Evolutionary conservation across 352 stramenopile genomes (phyloP), one percentile per base, ranked within the genome.

Genomic region (Globisporangium sylvaticum): DNA sequence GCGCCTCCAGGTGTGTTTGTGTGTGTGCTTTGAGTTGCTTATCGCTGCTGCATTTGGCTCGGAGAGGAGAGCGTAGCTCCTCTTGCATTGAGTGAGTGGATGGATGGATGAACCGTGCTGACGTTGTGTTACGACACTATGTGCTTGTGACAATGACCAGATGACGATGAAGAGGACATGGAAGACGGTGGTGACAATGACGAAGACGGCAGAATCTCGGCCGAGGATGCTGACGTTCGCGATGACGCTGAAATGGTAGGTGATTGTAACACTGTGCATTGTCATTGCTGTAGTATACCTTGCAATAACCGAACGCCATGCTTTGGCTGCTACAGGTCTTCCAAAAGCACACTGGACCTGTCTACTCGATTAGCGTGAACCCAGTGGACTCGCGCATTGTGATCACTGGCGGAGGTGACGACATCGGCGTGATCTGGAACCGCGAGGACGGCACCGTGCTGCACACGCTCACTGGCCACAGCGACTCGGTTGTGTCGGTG

Each of bases 371-470:
- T 61, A 83, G 81, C 60, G 84, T 95, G 53, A 89, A 96, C 68
- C 87, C 87, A 1, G 68, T 89, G 50, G 85, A 96, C 70, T 75
- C 87, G 53, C 77, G 87, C 44, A 89, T 96, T 46, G 80, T 96
- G 32, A 66, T 96, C 44, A 94, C 82, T 9, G 89, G 89, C 10
- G 89, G 89, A 42, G 89, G 89, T 14, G 89, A 96, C 48, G 89
- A 96, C 44, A 77, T 93, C 0, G 88, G 74, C 32, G 72, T 96
- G 12, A 93, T 96, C 57, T 96, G 88, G 88, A 96, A 92, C 76
- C 80, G 82, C 56, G 88, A 94, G 62, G 80, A 95, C 58, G 84
- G 87, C 58, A 78, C 76, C 3, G 78, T 95, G 50, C 78, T 95
- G 58, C 82, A 95, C 75, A 88, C 81, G 42, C 74, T 96, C 25